A percentile compares a stretch with the other conserved stretches of the same genome.
These are phyloP conservation scores for Bolboschoenus planiculmis DNA, from an alignment of 176 grass and related monocot species.

Conservation along the genomic window DNA sequence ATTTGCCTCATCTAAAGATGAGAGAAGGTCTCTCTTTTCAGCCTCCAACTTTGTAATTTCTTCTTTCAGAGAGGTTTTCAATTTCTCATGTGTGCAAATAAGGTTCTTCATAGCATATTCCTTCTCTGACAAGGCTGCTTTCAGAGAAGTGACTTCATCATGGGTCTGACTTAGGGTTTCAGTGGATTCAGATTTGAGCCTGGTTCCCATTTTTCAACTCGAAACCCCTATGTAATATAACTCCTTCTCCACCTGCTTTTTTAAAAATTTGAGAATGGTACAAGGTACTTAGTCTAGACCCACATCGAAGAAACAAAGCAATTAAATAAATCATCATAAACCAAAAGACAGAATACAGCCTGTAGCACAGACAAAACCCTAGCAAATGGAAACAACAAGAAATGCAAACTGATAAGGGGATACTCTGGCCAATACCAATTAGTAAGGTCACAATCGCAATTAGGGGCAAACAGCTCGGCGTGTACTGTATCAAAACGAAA, in stretches of 20 bases:
- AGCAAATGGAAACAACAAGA: too few species aligned
- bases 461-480: too few species aligned
- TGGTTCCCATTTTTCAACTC: background rate
- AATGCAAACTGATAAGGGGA: too few species aligned
- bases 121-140: constrained; percentile 39
- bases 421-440: too few species aligned
- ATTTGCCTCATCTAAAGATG: constrained; percentile 57
- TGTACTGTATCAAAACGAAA: too few species aligned
- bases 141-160: background rate
- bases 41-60: constrained; percentile 35
- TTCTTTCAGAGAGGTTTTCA: constrained; percentile 41
- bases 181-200: background rate
- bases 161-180: background rate
- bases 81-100: constrained; percentile 39
- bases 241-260: background rate
- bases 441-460: too few species aligned
- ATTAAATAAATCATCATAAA: too few species aligned
- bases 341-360: too few species aligned
- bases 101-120: constrained; percentile 45
- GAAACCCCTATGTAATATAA: background rate
- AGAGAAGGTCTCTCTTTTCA: constrained; percentile 37
- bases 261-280: too few species aligned
- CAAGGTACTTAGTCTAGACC: too few species aligned
- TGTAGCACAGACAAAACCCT: too few species aligned
- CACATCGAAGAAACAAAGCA: too few species aligned